A percentile compares a stretch with the other conserved stretches of the same genome.
phyloP scores from a whole-genome alignment of 768 basidiomycete species.

The Naganishia antarctica region DNA sequence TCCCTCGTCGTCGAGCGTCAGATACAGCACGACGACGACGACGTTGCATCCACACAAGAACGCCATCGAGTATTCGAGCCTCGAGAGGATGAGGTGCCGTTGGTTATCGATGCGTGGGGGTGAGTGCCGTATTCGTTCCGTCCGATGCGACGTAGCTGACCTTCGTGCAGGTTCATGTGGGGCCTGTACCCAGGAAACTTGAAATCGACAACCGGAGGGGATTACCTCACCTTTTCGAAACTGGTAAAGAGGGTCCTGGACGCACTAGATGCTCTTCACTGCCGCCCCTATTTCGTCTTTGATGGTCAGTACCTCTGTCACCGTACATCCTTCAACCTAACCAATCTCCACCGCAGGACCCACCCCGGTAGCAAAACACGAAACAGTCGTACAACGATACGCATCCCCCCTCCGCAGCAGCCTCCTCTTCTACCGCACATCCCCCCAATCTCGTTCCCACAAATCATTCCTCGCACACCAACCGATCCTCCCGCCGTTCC shows the following conservation, averaged over 20 bases:
- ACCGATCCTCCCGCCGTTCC: slow-evolving; percentile 44
- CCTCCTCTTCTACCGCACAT: slow-evolving; percentile 48
- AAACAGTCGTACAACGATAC: slow-evolving; percentile 37
- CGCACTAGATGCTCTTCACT: slow-evolving; percentile 40
- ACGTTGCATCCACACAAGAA: not conserved
- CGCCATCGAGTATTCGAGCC: not conserved
- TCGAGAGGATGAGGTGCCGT: slow-evolving; percentile 27
- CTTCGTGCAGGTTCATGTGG: slow-evolving; percentile 43
- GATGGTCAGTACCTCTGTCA: slow-evolving; percentile 41
- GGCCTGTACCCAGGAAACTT: slow-evolving; percentile 40
- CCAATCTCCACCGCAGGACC: slow-evolving; percentile 34
- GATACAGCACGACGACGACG: not conserved
- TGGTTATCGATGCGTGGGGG: slow-evolving; percentile 50
- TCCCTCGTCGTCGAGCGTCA: slow-evolving; percentile 28
- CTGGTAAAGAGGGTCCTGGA: slow-evolving; percentile 36
- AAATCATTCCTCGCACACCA: slow-evolving; percentile 34
- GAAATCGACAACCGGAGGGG: slow-evolving; percentile 47
- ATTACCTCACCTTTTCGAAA: slow-evolving; percentile 43
- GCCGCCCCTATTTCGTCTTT: slow-evolving; percentile 48
- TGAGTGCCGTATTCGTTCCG: slow-evolving; percentile 25
- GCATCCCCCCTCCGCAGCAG: slow-evolving; percentile 32
- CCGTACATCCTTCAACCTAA: not conserved
- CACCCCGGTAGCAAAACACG: slow-evolving; percentile 43
- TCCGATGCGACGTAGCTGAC: not conserved
- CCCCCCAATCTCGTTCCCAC: slow-evolving; percentile 40